Evolutionary conservation across 352 stramenopile genomes (phyloP).

Genomic region (Phytophthora fragariae): DNA sequence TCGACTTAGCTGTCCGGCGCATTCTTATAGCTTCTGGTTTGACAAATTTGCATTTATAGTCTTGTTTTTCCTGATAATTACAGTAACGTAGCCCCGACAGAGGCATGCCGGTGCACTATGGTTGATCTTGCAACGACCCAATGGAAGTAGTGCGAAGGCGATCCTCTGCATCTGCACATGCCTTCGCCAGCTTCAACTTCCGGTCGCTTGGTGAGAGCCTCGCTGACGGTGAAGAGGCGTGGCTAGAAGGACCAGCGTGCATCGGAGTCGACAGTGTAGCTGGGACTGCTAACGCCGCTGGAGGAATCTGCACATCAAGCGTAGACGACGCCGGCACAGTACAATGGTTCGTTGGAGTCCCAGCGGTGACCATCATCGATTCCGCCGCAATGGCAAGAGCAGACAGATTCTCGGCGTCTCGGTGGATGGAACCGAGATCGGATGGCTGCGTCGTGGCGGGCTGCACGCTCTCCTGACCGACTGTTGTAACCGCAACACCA

Average conservation of each 20-base stretch:
- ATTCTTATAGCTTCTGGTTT: neutral
- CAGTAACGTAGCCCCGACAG: neutral
- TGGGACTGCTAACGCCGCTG: neutral
- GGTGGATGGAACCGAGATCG: neutral
- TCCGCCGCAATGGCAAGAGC: conserved; percentile 31
- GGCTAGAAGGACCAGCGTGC: conserved; percentile 26
- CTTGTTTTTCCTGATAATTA: conserved; percentile 14
- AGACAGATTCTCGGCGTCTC: conserved; percentile 9
- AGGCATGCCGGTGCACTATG: neutral
- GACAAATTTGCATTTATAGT: conserved; percentile 9
- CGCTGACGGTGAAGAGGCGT: conserved; percentile 7
- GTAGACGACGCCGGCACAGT: conserved; percentile 1
- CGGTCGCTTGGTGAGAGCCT: conserved; percentile 62
- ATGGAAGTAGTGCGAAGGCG: conserved; percentile 50
- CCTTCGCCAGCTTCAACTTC: conserved; percentile 52
- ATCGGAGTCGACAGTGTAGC: conserved; percentile 44
- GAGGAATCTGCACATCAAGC: conserved; percentile 37
- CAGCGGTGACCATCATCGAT: conserved; percentile 3
- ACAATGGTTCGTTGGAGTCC: conserved; percentile 1
- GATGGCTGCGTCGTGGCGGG: neutral
- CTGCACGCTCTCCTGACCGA: conserved; percentile 3
- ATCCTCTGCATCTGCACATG: conserved; percentile 21
- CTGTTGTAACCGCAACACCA: conserved; percentile 5
- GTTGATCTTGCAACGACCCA: conserved; percentile 49
- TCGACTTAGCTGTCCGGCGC: conserved; percentile 1